These are phyloP conservation scores for Biscogniauxia marginata DNA, from an alignment of 2,329 filamentous ascomycete genomes.

Conservation along the genomic window DNA sequence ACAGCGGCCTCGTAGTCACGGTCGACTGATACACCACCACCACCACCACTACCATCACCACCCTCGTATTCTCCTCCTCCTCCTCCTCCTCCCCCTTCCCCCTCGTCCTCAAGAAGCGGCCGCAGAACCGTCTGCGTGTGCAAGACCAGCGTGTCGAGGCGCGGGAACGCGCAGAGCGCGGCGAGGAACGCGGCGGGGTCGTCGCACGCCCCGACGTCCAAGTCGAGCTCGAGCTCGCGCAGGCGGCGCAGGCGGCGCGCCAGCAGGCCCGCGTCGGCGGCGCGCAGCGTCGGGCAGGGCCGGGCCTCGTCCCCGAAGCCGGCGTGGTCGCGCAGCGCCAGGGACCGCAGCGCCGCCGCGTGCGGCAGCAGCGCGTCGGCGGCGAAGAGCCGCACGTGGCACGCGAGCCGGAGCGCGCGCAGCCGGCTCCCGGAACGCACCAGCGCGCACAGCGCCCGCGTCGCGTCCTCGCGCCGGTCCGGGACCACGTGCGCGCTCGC, in stretches of 20 bases:
- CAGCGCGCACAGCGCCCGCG: constrained; percentile 37
- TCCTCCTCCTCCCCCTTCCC: not conserved
- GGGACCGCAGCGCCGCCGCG: constrained; percentile 34
- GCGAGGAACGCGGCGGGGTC: constrained; percentile 38
- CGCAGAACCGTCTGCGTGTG: constrained; percentile 45
- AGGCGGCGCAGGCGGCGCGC: constrained; percentile 33
- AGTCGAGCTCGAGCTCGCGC: constrained; percentile 45
- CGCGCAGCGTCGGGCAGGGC: constrained; percentile 41
- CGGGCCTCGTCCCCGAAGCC: constrained; percentile 44
- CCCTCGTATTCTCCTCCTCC: not conserved
- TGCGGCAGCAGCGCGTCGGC: constrained; percentile 41
- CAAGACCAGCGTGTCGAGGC: constrained; percentile 40
- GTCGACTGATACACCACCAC: too few species aligned
- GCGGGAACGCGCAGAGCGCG: constrained; percentile 39
- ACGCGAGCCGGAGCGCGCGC: constrained; percentile 39
- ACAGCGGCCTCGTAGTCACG: constrained; percentile 38
- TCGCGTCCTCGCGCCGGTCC: constrained; percentile 40
- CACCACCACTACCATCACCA: too few species aligned
- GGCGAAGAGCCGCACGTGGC: constrained; percentile 40
- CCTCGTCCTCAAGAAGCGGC: constrained; percentile 26
- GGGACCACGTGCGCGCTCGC: constrained; percentile 41
- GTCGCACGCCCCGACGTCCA: constrained; percentile 40
- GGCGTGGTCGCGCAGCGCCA: constrained; percentile 45
- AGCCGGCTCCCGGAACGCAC: constrained; percentile 39
- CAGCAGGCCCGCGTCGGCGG: constrained; percentile 35